phyloP scores from a whole-genome alignment of 208 protist species.

The Lotmaria passim region DNA sequence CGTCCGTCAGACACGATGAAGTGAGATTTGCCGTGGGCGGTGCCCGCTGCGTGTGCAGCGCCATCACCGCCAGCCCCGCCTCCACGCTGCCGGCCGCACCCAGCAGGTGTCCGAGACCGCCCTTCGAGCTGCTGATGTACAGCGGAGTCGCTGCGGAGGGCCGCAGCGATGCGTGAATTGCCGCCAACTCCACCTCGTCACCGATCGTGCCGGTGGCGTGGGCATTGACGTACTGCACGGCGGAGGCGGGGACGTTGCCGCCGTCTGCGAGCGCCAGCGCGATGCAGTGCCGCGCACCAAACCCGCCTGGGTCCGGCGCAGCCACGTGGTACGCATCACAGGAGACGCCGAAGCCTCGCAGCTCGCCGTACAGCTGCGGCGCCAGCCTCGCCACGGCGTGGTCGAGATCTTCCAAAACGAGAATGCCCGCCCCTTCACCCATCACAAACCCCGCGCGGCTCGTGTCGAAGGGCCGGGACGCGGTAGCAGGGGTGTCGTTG shows the following conservation, averaged over 20 bases:
- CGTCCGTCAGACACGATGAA: constrained; percentile 37
- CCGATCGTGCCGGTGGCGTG: constrained; percentile 98
- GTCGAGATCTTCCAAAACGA: constrained; percentile 94
- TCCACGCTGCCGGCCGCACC: constrained; percentile 97
- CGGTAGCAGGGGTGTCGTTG: constrained; percentile 85
- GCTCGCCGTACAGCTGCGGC: constrained; percentile 88
- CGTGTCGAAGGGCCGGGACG: constrained; percentile 96
- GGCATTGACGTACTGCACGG: constrained; percentile 96
- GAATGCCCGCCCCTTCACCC: constrained; percentile 95
- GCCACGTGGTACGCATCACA: constrained; percentile 97
- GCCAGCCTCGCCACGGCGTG: constrained; percentile 82
- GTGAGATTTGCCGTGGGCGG: constrained; percentile 94
- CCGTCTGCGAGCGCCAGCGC: constrained; percentile 75
- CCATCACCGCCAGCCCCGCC: constrained; percentile 86
- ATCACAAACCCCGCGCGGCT: constrained; percentile 96
- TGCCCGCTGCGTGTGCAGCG: constrained; percentile 67
- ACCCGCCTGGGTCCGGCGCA: constrained; percentile 88
- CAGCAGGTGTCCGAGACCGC: constrained; percentile 96
- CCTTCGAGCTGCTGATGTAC: constrained; percentile 90
- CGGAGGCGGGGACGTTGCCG: constrained; percentile 37
- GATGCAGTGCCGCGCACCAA: constrained; percentile 90
- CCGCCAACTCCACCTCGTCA: constrained; percentile 90
- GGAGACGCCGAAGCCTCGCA: constrained; percentile 87
- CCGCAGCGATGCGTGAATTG: constrained; percentile 42
- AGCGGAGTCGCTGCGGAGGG: constrained; percentile 31